Percentiles rank a stretch among this genome's conserved stretches.
phyloP scores from a whole-genome alignment of 768 basidiomycete genomes.

The Cantharellus anzutake region DNA sequence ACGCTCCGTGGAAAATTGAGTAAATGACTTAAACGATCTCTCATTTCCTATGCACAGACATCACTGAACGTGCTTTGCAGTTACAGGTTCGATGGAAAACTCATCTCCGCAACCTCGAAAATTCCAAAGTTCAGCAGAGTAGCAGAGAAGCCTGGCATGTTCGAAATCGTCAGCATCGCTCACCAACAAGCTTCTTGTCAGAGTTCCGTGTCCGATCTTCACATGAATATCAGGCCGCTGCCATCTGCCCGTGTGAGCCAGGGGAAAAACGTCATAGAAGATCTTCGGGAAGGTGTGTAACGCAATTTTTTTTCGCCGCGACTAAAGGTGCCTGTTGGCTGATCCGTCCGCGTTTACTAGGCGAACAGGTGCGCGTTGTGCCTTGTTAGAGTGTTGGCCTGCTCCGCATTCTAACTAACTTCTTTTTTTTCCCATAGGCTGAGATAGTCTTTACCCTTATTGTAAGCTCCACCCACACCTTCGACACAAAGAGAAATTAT shows the following conservation, averaged over 20 bases:
- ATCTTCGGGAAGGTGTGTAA: slow-evolving; percentile 68
- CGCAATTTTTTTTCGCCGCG: neutral
- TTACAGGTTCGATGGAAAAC: slow-evolving; percentile 63
- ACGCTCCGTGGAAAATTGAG: slow-evolving; percentile 83
- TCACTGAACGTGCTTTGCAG: slow-evolving; percentile 20
- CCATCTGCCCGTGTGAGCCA: slow-evolving; percentile 81
- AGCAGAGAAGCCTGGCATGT: slow-evolving; percentile 66
- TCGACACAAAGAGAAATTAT: neutral
- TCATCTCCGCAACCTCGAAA: slow-evolving; percentile 52
- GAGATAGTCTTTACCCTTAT: slow-evolving; percentile 80
- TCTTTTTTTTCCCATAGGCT: slow-evolving; percentile 31
- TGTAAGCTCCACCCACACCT: neutral
- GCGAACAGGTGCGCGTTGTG: neutral
- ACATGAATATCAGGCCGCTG: slow-evolving; percentile 55
- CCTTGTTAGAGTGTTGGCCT: neutral
- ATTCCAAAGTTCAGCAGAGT: slow-evolving; percentile 70
- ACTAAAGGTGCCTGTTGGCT: neutral
- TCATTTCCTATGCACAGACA: neutral
- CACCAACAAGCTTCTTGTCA: slow-evolving; percentile 89
- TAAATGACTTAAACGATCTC: slow-evolving; percentile 19
- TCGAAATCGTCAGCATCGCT: slow-evolving; percentile 72
- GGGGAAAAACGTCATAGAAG: slow-evolving; percentile 62
- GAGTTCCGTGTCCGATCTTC: slow-evolving; percentile 55
- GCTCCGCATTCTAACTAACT: neutral
- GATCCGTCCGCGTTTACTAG: neutral